Base-by-base conservation (phyloP, 371 early-diverging fungal genomes). In the Parasitella parasitica region DNA sequence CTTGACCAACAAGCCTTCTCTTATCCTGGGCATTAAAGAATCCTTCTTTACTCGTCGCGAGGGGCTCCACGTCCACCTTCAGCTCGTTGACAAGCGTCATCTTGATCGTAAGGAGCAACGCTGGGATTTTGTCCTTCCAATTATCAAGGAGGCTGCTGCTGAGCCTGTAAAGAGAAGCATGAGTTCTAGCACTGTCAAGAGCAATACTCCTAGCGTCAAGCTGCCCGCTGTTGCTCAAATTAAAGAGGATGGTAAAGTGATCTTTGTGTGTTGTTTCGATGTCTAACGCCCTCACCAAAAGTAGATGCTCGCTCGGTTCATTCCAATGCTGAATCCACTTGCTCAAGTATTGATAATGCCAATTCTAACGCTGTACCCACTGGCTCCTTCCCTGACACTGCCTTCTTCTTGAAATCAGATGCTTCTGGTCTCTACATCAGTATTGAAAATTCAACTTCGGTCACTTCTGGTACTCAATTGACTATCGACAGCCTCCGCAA, bases 1-100 rank as follows among this genome's bases (percentile, higher is more conserved):
- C 55, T 43, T 83, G 26, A 67, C 69, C 54, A 62, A 69, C 41
- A 63, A 79, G 16, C 70, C 74, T 9, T 65, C 71, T 36, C 62
- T 85, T 20, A 78, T 85, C 12, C 71, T 85, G 20, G 86, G 83
- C 50, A 77, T 83, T 48, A 80, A 80, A 49, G 80, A 80, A 49
- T 73, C 77, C 3, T 77, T 77, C 67, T 80, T 80, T 56, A 61
- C 75, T 18, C 73, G 77, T 26, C 73, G 76, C 53, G 80, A 80
- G 54, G 80, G 80, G 11, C 64, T 75, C 30, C 80, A 75, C 63
- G 77, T 80, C 26, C 77, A 80, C 56, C 69, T 79, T 22, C 79
- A 79, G 51, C 30, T 69, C 16, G 69, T 67, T n/a, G 77, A 77
- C 28, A 75, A 71, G 54, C 69, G 69, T 15, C 66, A 71, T 41